Conservation (phyloP, 2,329 filamentous ascomycete genomes). For the Allantophomopsis lycopodina region DNA sequence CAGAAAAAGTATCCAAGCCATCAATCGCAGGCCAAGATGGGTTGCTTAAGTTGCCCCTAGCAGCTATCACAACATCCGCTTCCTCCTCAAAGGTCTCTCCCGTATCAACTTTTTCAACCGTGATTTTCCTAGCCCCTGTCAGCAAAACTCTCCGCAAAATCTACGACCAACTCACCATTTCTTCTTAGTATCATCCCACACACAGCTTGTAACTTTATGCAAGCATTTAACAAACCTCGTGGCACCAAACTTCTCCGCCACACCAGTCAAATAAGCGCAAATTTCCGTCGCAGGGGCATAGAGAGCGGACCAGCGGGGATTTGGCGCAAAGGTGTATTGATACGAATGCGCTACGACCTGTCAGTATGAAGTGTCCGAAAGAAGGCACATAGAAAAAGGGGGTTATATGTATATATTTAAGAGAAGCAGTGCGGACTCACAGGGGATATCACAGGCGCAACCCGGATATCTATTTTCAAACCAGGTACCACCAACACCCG, state of each 20-base stretch:
- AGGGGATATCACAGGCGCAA: constrained; percentile 25
- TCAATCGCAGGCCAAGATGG: constrained; percentile 26
- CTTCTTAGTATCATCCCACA: constrained; percentile 34
- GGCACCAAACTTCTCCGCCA: constrained; percentile 36
- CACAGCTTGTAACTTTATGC: constrained; percentile 31
- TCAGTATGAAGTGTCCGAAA: background rate
- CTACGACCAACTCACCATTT: constrained; percentile 35
- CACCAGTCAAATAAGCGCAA: constrained; percentile 32
- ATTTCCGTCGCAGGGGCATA: constrained; percentile 46
- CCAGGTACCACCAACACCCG: constrained; percentile 37
- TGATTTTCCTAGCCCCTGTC: constrained; percentile 20
- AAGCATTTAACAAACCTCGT: constrained; percentile 42
- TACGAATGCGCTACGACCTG: constrained; percentile 32
- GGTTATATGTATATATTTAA: too few species aligned
- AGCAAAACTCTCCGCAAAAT: background rate
- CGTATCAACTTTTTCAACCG: constrained; percentile 19
- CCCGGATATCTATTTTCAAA: constrained; percentile 27
- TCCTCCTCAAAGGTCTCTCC: constrained; percentile 7
- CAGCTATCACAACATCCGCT: constrained; percentile 3
- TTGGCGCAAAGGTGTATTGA: constrained; percentile 42
- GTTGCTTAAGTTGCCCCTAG: constrained; percentile 2
- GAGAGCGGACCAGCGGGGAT: constrained; percentile 37
- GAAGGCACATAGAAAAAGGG: background rate
- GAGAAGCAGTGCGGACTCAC: background rate
- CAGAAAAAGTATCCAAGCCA: constrained; percentile 29